Evolutionary conservation across 1,139 yeast species (phyloP).

Genomic region (Suhomyces atakaporum): DNA sequence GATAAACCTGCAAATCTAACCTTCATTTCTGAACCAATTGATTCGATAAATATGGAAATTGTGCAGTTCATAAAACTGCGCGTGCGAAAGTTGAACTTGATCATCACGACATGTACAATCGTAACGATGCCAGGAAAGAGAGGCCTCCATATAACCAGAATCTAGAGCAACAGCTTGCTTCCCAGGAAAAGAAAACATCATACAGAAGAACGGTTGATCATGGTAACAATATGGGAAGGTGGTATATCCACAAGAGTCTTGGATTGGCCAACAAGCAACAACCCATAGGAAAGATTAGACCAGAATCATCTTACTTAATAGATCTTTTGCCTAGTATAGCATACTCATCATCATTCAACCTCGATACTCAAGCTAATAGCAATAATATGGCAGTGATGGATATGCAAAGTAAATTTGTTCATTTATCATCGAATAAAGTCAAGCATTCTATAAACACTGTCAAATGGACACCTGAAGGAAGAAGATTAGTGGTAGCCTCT

Average conservation of each 20-base stretch:
- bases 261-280: slow-evolving; percentile 47
- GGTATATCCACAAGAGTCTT: slow-evolving; percentile 61
- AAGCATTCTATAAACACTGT: slow-evolving; percentile 89
- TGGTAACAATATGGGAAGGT: slow-evolving; percentile 78
- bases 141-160: slow-evolving; percentile 32
- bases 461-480: slow-evolving; percentile 96
- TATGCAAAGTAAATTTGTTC: slow-evolving; percentile 80
- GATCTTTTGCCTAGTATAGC: slow-evolving; percentile 74
- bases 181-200: slow-evolving; percentile 53
- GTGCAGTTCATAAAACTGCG: background rate
- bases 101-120: slow-evolving; percentile 7
- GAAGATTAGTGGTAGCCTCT: slow-evolving; percentile 85
- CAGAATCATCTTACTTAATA: slow-evolving; percentile 74
- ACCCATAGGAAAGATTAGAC: slow-evolving; percentile 63
- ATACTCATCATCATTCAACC: slow-evolving; percentile 36
- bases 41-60: too few relatives aligned
- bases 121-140: slow-evolving; percentile 7
- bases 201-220: slow-evolving; percentile 87
- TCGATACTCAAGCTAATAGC: slow-evolving; percentile 28
- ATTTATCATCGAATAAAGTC: slow-evolving; percentile 86
- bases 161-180: slow-evolving; percentile 47
- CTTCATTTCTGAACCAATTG: too few relatives aligned
- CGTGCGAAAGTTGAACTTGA: slow-evolving; percentile 4
- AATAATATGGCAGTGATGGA: slow-evolving; percentile 55
- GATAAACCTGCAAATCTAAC: too few relatives aligned